Evolutionary conservation across 441 rosid species (phyloP), one percentile per base, ranked within the genome.

Genomic region (Hypseocharis bilobata): DNA sequence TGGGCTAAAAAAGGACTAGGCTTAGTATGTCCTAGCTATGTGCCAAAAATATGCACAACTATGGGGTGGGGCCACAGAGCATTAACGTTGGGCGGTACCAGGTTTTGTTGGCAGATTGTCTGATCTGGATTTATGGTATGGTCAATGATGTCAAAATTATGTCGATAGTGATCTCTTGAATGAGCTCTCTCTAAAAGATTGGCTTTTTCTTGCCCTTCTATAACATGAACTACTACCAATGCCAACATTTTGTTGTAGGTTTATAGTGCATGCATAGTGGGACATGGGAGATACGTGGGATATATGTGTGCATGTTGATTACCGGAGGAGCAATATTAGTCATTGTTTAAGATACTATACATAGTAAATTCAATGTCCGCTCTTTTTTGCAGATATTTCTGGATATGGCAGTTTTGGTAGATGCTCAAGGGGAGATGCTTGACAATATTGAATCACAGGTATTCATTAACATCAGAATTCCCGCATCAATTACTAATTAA

Each of bases 361-460:
- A n/a, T 64, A n/a, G 51, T 38, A 20, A 8, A 60, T 42, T 62
- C 23, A 45, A 25, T 28, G 47, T 27, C 13, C 26, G 32, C 20
- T 27, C 6, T 56, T 34, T 45, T 59, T 51, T 70, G 61, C 91
- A 95, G 99, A 77, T 89, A 71, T 95, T 89, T 81, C 71, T 92
- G 54, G 99, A 95, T 69, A 92, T 95, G 88, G 98, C 97, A 1
- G 99, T 95, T 54, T 72, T 95, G 78, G 97, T 92, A 55, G 96
- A 92, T 42, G 92, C 95, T 55, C 99, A 92, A 66, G 97, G 98
- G 62, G 97, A 95, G 70, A 86, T 92, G 97, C 80, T 95, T 4
- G 92, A 95, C 84, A 85, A 87, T 79, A 95, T 95, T 52, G 99
- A 95, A 80, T 77, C 88, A 32, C 95, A 91, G 82, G 96, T 89